Evolutionary conservation across 345 rosid species (phyloP).

Genomic region (Cardiospermum halicacabum): DNA sequence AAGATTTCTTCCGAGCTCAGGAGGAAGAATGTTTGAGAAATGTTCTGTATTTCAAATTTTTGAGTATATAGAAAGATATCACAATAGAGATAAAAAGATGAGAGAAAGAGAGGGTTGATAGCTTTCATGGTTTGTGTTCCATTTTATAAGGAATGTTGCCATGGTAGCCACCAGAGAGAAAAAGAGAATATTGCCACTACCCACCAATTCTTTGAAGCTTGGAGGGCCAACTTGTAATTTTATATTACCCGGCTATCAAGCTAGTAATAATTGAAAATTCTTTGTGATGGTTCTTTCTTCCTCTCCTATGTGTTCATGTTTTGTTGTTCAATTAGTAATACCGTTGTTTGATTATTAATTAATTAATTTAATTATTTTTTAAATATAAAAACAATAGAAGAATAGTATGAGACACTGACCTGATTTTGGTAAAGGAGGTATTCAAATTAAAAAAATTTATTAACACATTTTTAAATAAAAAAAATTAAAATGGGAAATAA

Average conservation of each 20-base stretch:
- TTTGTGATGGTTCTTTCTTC: slow-evolving; percentile 11
- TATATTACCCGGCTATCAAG: slow-evolving; percentile 29
- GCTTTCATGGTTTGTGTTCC: slow-evolving; percentile 23
- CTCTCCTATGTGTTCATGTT: background rate
- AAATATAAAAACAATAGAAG: too few relatives aligned
- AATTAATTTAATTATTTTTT: too few relatives aligned
- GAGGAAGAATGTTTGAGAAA: slow-evolving; percentile 24
- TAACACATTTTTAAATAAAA: too few relatives aligned
- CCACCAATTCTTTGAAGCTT: slow-evolving; percentile 38
- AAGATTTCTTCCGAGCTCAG: slow-evolving; percentile 34
- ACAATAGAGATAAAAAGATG: slow-evolving; percentile 13
- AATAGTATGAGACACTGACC: too few relatives aligned
- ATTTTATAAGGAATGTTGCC: slow-evolving; percentile 28
- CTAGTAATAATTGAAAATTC: slow-evolving; percentile 24
- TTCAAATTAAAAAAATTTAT: too few relatives aligned
- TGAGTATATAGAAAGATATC: slow-evolving; percentile 21
- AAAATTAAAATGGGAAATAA: too few relatives aligned
- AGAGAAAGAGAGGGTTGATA: slow-evolving; percentile 15
- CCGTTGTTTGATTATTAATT: too few relatives aligned
- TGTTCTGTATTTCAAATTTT: slow-evolving; percentile 16
- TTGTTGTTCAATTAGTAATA: too few relatives aligned
- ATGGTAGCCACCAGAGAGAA: slow-evolving; percentile 11
- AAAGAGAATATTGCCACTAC: slow-evolving; percentile 14
- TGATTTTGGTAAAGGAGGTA: too few relatives aligned
- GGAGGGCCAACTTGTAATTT: slow-evolving; percentile 43